Evolutionary conservation across 768 basidiomycete species (phyloP).

Genomic region (Glaciozyma martinii): DNA sequence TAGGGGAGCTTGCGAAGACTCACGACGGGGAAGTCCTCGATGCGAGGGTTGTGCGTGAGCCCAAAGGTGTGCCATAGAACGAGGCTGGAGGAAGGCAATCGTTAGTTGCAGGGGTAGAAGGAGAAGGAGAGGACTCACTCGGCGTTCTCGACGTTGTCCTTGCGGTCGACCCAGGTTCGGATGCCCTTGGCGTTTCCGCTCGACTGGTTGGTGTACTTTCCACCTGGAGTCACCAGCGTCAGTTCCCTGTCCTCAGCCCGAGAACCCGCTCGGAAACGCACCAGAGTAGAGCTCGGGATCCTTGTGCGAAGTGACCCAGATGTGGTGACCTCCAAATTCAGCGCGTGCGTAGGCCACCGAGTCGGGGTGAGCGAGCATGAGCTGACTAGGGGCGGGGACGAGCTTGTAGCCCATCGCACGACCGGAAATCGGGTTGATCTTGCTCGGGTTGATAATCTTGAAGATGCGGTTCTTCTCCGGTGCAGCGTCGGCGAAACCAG

Average conservation of each 20-base stretch:
- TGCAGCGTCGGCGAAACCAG: not conserved
- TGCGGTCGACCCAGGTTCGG: slow-evolving; percentile 31
- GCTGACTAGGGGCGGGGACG: slow-evolving; percentile 31
- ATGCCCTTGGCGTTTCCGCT: slow-evolving; percentile 30
- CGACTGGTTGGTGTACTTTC: slow-evolving; percentile 34
- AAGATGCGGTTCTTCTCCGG: not conserved
- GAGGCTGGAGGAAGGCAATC: not conserved
- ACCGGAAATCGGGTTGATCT: slow-evolving; percentile 16
- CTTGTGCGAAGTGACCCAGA: not conserved
- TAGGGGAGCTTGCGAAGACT: not conserved
- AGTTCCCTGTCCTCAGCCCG: not conserved
- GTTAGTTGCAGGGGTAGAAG: too few relatives aligned
- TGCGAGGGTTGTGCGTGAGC: not conserved
- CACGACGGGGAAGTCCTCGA: slow-evolving; percentile 13
- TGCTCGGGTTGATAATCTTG: not conserved
- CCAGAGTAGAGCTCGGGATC: slow-evolving; percentile 6
- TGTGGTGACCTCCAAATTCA: slow-evolving; percentile 3
- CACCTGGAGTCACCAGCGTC: not conserved
- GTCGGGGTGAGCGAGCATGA: slow-evolving; percentile 32
- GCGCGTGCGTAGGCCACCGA: slow-evolving; percentile 5
- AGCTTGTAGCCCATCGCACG: slow-evolving; percentile 29
- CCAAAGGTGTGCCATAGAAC: slow-evolving; percentile 2
- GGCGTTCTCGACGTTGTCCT: slow-evolving; percentile 31
- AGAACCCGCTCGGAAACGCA: not conserved
- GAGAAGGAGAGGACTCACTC: not conserved